Conservation (phyloP, 495 filamentous ascomycete genomes). For the Xylaria cubensis region DNA sequence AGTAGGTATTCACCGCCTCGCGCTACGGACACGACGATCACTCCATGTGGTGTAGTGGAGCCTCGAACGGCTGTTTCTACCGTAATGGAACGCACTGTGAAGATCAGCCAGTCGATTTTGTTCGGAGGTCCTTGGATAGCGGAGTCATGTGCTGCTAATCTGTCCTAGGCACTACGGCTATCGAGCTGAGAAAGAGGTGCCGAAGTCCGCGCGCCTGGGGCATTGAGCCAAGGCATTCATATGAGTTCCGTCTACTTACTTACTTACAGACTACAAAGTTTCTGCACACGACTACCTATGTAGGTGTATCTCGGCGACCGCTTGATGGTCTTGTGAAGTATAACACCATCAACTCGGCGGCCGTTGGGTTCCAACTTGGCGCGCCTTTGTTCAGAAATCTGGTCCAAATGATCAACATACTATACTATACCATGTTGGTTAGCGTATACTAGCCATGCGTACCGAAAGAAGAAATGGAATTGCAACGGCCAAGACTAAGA, state of each 20-base stretch:
- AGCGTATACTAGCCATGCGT: neutral
- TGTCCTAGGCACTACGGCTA: neutral
- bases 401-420: conserved; percentile 8
- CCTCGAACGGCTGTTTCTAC: neutral
- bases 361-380: conserved; percentile 24
- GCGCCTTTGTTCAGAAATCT: neutral
- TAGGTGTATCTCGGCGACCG: neutral
- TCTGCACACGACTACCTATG: neutral
- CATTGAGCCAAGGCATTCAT: neutral
- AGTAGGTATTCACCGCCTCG: conserved; percentile 20
- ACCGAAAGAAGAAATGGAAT: conserved; percentile 15
- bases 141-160: conserved; percentile 14
- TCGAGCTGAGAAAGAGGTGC: conserved; percentile 10
- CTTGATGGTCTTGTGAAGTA: neutral
- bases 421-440: neutral
- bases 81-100: conserved; percentile 4
- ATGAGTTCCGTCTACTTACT: neutral
- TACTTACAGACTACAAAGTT: neutral
- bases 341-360: conserved; percentile 9
- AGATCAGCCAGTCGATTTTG: conserved; percentile 7
- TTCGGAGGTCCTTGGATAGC: neutral
- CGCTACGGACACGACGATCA: neutral
- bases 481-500: neutral
- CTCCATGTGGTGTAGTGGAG: conserved; percentile 14
- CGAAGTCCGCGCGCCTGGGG: conserved; percentile 4